These are phyloP conservation scores for Termitomyces sp. DNA, from an alignment of 768 basidiomycete genomes.

Conservation along the genomic window DNA sequence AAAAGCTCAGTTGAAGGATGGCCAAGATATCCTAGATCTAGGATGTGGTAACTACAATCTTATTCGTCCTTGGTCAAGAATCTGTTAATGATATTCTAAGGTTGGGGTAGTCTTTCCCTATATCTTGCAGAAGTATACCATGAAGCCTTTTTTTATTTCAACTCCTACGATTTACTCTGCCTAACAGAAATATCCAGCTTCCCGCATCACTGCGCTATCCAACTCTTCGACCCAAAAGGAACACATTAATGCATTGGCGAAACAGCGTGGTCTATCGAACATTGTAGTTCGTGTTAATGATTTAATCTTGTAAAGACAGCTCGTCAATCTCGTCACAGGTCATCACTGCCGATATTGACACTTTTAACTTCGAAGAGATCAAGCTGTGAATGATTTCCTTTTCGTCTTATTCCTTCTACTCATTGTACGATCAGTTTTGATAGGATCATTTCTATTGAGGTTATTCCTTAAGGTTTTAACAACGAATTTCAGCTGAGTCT, in stretches of 20 bases:
- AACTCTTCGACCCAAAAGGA: not conserved
- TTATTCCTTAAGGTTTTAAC: not conserved
- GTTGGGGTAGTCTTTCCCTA: not conserved
- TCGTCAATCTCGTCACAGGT: not conserved
- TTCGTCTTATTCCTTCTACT: not conserved
- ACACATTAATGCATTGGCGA: not conserved
- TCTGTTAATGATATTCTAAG: not conserved
- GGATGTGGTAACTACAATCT: slow-evolving; percentile 46
- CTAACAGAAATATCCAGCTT: not conserved
- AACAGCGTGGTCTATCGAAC: not conserved
- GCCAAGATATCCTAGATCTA: slow-evolving; percentile 58
- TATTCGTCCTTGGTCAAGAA: not conserved
- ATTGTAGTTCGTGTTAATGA: not conserved
- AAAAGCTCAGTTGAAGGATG: slow-evolving; percentile 57
- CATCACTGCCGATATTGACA: not conserved
- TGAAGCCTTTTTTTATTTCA: not conserved
- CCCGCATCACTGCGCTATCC: not conserved
- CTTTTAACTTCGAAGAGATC: not conserved
- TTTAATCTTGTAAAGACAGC: not conserved
- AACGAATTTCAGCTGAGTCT: not conserved
- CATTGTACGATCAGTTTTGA: not conserved
- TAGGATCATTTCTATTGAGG: not conserved
- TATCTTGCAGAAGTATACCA: not conserved
- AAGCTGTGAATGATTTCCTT: not conserved
- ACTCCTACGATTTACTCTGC: not conserved